These are phyloP conservation scores for Fusarium pseudonygamai DNA, from an alignment of 2,329 filamentous ascomycete species.

Conservation along the genomic window DNA sequence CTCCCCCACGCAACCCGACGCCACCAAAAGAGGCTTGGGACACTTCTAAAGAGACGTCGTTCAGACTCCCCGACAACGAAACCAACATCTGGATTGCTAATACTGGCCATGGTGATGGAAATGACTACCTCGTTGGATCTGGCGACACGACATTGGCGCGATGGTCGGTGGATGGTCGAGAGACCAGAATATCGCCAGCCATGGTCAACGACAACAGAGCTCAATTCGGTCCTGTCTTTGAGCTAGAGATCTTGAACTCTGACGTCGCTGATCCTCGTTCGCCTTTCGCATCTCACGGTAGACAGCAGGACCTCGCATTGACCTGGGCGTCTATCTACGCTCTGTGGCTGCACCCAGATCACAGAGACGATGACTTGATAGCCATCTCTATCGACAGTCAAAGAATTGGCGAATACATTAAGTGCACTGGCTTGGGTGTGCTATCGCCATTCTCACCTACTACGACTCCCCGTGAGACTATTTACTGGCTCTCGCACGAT, in stretches of 20 bases:
- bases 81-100: constrained; percentile 20
- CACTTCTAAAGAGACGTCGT: background rate
- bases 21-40: constrained; percentile 18
- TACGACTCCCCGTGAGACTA: background rate
- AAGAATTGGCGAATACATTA: constrained; percentile 11
- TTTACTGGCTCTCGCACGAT: constrained; percentile 37
- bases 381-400: constrained; percentile 8
- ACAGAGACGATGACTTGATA: constrained; percentile 13
- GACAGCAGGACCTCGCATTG: background rate
- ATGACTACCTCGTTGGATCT: constrained; percentile 11
- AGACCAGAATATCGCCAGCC: constrained; percentile 12
- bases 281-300: background rate
- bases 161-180: constrained; percentile 5
- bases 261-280: constrained; percentile 2
- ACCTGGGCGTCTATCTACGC: constrained; percentile 23
- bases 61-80: constrained; percentile 14
- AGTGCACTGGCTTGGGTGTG: constrained; percentile 13
- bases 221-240: background rate
- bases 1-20: constrained; percentile 19
- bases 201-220: constrained; percentile 26
- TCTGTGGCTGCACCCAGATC: constrained; percentile 19
- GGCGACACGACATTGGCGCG: background rate
- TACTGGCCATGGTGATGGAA: background rate
- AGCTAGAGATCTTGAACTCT: constrained; percentile 11
- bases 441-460: constrained; percentile 2